Evolutionary conservation across 1,284 basidiomycete genomes (phyloP).

Genomic region (Flammula alnicola): DNA sequence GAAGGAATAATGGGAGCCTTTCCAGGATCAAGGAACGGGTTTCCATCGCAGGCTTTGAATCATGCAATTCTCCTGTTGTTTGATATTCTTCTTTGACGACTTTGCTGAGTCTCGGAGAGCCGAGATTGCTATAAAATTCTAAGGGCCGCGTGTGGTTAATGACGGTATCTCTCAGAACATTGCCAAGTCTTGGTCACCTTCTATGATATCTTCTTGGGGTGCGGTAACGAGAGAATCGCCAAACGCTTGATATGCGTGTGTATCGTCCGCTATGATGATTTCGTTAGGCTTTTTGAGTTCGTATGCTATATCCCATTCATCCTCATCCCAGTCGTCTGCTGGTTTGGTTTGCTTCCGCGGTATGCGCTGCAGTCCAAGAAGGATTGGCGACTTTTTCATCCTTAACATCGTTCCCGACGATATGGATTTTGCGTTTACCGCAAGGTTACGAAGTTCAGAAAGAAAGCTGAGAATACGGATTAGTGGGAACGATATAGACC

Average conservation of each 20-base stretch:
- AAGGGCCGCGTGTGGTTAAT: not conserved
- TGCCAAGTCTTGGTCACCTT: constrained; percentile 49
- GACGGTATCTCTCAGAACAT: not conserved
- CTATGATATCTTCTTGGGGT: constrained; percentile 89
- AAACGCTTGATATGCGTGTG: constrained; percentile 77
- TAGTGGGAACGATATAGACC: not conserved
- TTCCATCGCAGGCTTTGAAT: constrained; percentile 52
- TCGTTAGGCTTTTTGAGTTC: constrained; percentile 66
- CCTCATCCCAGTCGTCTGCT: constrained; percentile 59
- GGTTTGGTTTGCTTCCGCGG: constrained; percentile 45
- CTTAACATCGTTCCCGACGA: constrained; percentile 56
- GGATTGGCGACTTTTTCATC: constrained; percentile 74
- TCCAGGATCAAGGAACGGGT: constrained; percentile 77
- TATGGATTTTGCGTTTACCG: constrained; percentile 73
- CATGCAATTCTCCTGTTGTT: constrained; percentile 55
- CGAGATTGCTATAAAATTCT: constrained; percentile 72
- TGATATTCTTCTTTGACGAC: constrained; percentile 81
- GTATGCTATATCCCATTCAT: constrained; percentile 69
- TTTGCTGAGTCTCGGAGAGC: constrained; percentile 71
- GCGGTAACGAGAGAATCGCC: constrained; percentile 79
- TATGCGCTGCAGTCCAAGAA: constrained; percentile 72
- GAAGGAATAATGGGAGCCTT: constrained; percentile 88
- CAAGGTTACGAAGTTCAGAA: constrained; percentile 84
- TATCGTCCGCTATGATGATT: constrained; percentile 83
- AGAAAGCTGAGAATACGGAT: constrained; percentile 62